Evolutionary conservation across 176 grass and related monocot genomes (phyloP).

Genomic region (Cenchrus fungigraminus): DNA sequence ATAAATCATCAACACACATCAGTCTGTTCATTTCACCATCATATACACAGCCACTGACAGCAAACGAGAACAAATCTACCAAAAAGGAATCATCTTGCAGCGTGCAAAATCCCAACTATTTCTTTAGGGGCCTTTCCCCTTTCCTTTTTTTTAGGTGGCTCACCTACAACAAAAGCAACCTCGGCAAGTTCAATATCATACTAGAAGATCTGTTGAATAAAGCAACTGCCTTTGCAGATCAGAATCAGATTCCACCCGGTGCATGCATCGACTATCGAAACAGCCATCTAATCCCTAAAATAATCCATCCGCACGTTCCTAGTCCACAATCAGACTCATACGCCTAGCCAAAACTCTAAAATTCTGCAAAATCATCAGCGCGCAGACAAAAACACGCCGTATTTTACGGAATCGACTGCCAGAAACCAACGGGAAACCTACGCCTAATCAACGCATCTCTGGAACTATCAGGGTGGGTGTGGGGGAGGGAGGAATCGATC

Average conservation of each 20-base stretch:
- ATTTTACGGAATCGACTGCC: neutral
- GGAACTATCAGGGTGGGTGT: neutral
- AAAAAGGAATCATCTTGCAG: neutral
- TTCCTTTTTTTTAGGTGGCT: neutral
- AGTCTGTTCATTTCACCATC: neutral
- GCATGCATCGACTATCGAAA: neutral
- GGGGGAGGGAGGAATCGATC: neutral
- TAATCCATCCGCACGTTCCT: neutral
- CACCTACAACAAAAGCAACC: constrained; percentile 3
- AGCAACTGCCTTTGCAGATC: constrained; percentile 10
- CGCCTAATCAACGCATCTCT: no score
- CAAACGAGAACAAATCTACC: neutral
- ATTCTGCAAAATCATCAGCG: neutral
- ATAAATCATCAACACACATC: neutral
- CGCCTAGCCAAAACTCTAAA: neutral
- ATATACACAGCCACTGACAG: neutral
- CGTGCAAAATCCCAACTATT: neutral
- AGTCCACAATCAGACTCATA: neutral
- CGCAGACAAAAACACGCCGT: neutral
- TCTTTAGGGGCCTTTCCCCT: neutral
- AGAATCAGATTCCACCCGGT: neutral
- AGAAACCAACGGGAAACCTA: neutral
- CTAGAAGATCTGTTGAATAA: neutral
- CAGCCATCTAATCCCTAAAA: neutral
- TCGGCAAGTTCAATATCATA: neutral